These are phyloP conservation scores for Bipolaris cookei DNA, from an alignment of 2,329 filamentous ascomycete genomes.

Conservation along the genomic window DNA sequence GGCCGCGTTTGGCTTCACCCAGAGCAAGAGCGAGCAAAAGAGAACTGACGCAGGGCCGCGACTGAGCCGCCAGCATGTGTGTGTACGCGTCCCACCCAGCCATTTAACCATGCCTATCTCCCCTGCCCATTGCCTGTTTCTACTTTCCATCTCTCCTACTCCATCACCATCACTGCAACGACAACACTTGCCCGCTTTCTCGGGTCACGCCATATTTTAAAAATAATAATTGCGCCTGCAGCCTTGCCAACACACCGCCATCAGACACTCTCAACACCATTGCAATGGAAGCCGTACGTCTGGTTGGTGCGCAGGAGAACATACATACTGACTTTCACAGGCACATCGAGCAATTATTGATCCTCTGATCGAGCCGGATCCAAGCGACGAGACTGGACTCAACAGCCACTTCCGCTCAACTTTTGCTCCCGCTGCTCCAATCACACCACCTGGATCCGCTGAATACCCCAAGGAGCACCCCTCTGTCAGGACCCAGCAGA, in stretches of 20 bases:
- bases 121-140: conserved; percentile 22
- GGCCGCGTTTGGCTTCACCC: conserved; percentile 16
- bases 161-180: not conserved
- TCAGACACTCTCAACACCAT: conserved; percentile 4
- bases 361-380: conserved; percentile 71
- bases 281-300: conserved; percentile 21
- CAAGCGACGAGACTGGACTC: conserved; percentile 70
- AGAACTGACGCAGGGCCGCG: conserved; percentile 27
- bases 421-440: conserved; percentile 47
- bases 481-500: conserved; percentile 41
- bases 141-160: conserved; percentile 5
- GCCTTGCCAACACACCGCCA: not conserved
- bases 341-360: conserved; percentile 71
- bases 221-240: not conserved
- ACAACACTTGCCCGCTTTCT: too few species aligned
- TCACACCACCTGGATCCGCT: conserved; percentile 42
- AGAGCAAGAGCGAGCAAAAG: conserved; percentile 3
- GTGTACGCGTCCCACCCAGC: conserved; percentile 28
- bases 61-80: conserved; percentile 25
- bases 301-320: not conserved
- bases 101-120: conserved; percentile 30
- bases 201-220: too few species aligned
- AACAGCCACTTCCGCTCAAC: conserved; percentile 62
- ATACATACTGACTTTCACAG: conserved; percentile 50
- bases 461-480: conserved; percentile 33